Conservation (phyloP, 495 filamentous ascomycete genomes). For the Parachaetomium inaequale region DNA sequence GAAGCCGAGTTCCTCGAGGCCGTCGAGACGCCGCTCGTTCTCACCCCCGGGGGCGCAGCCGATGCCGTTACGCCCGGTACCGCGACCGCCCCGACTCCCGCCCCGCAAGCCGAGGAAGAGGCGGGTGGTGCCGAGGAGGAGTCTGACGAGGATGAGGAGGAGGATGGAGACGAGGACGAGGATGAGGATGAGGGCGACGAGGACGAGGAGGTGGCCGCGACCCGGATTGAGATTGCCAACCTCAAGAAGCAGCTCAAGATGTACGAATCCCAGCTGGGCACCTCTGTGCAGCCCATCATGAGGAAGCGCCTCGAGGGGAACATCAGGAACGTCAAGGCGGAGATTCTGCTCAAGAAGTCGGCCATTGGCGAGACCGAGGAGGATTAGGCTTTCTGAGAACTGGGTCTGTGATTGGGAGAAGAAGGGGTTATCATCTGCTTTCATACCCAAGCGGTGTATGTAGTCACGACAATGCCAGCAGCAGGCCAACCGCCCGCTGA, state of each 20-base stretch:
- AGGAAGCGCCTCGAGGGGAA: slow-evolving; percentile 51
- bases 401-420: background rate
- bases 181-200: slow-evolving; percentile 46
- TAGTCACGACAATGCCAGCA: background rate
- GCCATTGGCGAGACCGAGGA: slow-evolving; percentile 49
- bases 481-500: background rate
- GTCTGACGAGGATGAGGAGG: slow-evolving; percentile 42
- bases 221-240: slow-evolving; percentile 54
- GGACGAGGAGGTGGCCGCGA: slow-evolving; percentile 45
- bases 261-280: slow-evolving; percentile 36
- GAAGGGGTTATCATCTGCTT: background rate
- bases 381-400: slow-evolving; percentile 15
- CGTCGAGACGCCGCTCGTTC: slow-evolving; percentile 29
- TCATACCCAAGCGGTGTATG: background rate
- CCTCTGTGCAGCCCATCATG: slow-evolving; percentile 46
- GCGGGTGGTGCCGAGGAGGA: slow-evolving; percentile 48
- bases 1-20: slow-evolving; percentile 37
- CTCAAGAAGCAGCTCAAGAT: slow-evolving; percentile 45
- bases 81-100: slow-evolving; percentile 30
- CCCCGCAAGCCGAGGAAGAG: slow-evolving; percentile 28
- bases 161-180: slow-evolving; percentile 48
- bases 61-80: slow-evolving; percentile 42
- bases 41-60: slow-evolving; percentile 33
- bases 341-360: slow-evolving; percentile 57
- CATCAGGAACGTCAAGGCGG: slow-evolving; percentile 51